Base-by-base conservation (phyloP, 305 asterid genomes). In the Fraxinus dipetala region DNA sequence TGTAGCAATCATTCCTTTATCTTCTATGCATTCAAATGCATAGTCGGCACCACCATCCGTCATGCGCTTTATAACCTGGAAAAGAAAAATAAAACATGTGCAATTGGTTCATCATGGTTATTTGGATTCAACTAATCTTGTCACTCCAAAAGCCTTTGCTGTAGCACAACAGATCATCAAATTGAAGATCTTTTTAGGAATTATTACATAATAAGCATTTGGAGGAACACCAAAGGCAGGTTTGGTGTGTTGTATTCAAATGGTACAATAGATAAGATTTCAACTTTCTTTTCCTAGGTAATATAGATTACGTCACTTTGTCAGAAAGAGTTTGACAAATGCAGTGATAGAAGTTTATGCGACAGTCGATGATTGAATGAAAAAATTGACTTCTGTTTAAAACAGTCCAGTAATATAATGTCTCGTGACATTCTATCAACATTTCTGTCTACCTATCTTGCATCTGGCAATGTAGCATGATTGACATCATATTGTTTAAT, bases 41-140 rank as follows among this genome's bases (percentile, higher is more conserved):
- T 90, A 95, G 87, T 95, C 98, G 28, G 98, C 93, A 80, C 98
- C 99, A 72, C 99, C 97, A 82, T 90, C 96, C 56, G 92, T 93
- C 18, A 94, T 89, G 72, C 83, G 84, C 86, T 89, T 89, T 82
- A 95, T 89, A 26, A 94, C 91, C 99, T 95, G 95, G 67, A 79
- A 28, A 24, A 31, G 30, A 30, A 86, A 67, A 84, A 78, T 76
- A 78, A 78, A 72, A 95, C 97, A 98, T 93, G 97, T 63, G 91
- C 97, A 84, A 95, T 91, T 65, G 98, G 93, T 91, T 94, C 94
- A 72, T 89, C 90, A 51, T 87, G 84, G 82, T 93, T 97, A 54
- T 86, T 87, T 85, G 99, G 97, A 84, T 93, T 93, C 82, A 95
- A 74, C 81, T 92, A 94, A 36, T 95, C 91, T 1, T 8, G 98